A percentile compares a stretch with the other conserved stretches of the same genome.
Conservation (phyloP, 208 protist species). For the Crithidia sp. region DNA sequence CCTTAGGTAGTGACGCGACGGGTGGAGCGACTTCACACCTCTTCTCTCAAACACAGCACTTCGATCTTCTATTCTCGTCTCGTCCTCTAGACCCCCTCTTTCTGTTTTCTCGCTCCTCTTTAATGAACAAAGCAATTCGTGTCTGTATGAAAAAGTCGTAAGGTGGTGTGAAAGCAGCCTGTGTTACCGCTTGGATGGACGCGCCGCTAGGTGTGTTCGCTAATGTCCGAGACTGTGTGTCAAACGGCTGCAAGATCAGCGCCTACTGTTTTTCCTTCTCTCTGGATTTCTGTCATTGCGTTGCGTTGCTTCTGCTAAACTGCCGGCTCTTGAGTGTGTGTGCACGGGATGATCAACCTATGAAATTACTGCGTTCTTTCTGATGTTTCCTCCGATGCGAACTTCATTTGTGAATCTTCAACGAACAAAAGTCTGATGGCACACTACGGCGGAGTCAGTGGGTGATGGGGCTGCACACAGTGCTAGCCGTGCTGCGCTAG, state of each 20-base stretch:
- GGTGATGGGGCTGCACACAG: no score
- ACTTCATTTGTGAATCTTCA: slow-evolving; percentile 29
- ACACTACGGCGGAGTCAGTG: no score
- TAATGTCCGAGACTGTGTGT: slow-evolving; percentile 70
- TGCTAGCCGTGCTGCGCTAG: no score
- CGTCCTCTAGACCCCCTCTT: no score
- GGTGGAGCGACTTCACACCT: no score
- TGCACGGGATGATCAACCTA: slow-evolving; percentile 29
- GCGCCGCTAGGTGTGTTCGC: slow-evolving; percentile 5
- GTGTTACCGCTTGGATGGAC: slow-evolving; percentile 74
- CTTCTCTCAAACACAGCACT: no score
- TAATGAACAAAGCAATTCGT: no score
- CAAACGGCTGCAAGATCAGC: slow-evolving; percentile 53
- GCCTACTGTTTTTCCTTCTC: not conserved
- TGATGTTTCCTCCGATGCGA: slow-evolving; percentile 19
- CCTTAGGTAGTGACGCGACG: no score
- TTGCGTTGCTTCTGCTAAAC: not conserved
- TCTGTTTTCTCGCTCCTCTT: no score
- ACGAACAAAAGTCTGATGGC: slow-evolving; percentile 21
- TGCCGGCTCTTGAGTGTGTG: not conserved
- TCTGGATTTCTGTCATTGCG: slow-evolving; percentile 1
- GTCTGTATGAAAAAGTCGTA: no score
- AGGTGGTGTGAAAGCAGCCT: slow-evolving; percentile 41
- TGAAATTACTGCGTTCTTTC: slow-evolving; percentile 43
- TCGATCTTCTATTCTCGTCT: no score